These are phyloP conservation scores for Didymella arachidicola DNA, from an alignment of 2,329 filamentous ascomycete genomes.

Conservation along the genomic window DNA sequence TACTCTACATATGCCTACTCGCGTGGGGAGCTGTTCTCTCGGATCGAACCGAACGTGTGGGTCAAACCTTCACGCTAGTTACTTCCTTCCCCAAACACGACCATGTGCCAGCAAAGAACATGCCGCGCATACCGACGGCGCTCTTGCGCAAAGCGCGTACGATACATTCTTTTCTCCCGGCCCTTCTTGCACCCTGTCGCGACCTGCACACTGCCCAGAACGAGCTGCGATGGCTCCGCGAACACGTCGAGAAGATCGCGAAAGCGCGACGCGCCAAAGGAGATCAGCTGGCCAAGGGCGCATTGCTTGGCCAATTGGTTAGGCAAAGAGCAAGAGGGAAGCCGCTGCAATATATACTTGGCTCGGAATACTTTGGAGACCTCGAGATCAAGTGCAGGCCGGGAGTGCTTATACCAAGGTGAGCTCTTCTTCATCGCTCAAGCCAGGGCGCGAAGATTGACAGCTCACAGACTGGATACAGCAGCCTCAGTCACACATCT, in stretches of 20 bases:
- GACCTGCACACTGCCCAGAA: slow-evolving; percentile 69
- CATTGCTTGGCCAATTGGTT: slow-evolving; percentile 39
- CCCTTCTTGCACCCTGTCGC: slow-evolving; percentile 70
- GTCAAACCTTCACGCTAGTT: slow-evolving; percentile 11
- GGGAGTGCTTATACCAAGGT: slow-evolving; percentile 87
- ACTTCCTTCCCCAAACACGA: slow-evolving; percentile 9
- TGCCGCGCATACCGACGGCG: slow-evolving; percentile 68
- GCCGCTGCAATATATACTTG: slow-evolving; percentile 89
- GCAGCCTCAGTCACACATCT: slow-evolving; percentile 51
- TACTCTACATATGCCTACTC: neutral
- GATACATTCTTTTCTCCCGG: slow-evolving; percentile 64
- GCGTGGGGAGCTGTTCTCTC: neutral
- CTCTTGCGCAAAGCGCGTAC: slow-evolving; percentile 63
- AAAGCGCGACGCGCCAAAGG: slow-evolving; percentile 32
- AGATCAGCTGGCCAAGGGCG: slow-evolving; percentile 26
- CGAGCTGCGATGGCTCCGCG: slow-evolving; percentile 76
- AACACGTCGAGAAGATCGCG: slow-evolving; percentile 57
- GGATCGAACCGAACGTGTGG: slow-evolving; percentile 1
- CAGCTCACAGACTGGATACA: slow-evolving; percentile 54
- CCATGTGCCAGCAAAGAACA: slow-evolving; percentile 26
- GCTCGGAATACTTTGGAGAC: slow-evolving; percentile 85
- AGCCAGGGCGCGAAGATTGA: slow-evolving; percentile 22
- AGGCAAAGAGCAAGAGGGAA: slow-evolving; percentile 64
- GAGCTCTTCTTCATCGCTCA: slow-evolving; percentile 33
- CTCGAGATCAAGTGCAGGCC: slow-evolving; percentile 78